A percentile compares a stretch with the other conserved stretches of the same genome.
These are phyloP conservation scores for Candida pini DNA, from an alignment of 805 yeast genomes.

Conservation along the genomic window DNA sequence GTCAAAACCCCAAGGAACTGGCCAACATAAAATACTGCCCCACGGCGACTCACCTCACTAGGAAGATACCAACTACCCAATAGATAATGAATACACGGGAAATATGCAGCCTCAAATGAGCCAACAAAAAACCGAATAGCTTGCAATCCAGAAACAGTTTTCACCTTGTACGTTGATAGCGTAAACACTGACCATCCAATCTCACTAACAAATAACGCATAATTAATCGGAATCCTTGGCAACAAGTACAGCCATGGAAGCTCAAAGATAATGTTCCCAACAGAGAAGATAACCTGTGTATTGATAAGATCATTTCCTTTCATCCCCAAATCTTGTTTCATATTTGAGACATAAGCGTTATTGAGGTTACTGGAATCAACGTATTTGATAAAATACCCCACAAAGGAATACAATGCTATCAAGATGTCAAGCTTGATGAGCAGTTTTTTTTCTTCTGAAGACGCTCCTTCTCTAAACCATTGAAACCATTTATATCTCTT, in stretches of 20 bases:
- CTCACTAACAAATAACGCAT: slow-evolving; percentile 50
- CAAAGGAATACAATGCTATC: slow-evolving; percentile 49
- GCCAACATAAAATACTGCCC: slow-evolving; percentile 59
- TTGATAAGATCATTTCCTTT: slow-evolving; percentile 58
- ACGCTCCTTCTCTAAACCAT: slow-evolving; percentile 46
- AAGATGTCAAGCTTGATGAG: slow-evolving; percentile 50
- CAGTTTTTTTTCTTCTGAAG: slow-evolving; percentile 42
- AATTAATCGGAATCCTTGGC: slow-evolving; percentile 50
- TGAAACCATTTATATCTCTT: slow-evolving; percentile 41
- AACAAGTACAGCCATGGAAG: slow-evolving; percentile 56
- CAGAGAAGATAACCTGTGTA: slow-evolving; percentile 51
- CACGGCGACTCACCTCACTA: slow-evolving; percentile 54
- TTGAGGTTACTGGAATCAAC: slow-evolving; percentile 55
- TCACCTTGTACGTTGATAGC: slow-evolving; percentile 42
- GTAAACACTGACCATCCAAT: slow-evolving; percentile 66
- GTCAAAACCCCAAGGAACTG: slow-evolving; percentile 56
- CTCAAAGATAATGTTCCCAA: slow-evolving; percentile 57
- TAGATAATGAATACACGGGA: slow-evolving; percentile 57
- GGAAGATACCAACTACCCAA: slow-evolving; percentile 54
- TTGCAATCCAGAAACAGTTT: slow-evolving; percentile 43
- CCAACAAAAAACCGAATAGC: slow-evolving; percentile 62
- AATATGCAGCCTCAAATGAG: slow-evolving; percentile 61
- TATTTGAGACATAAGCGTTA: slow-evolving; percentile 64
- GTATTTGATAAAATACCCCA: slow-evolving; percentile 65
- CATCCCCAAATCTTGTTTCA: slow-evolving; percentile 53